Percentiles rank a stretch among this genome's conserved stretches.
These are phyloP conservation scores for Chrysosporium keratinophilum DNA, from an alignment of 2,329 filamentous ascomycete genomes.

Conservation along the genomic window DNA sequence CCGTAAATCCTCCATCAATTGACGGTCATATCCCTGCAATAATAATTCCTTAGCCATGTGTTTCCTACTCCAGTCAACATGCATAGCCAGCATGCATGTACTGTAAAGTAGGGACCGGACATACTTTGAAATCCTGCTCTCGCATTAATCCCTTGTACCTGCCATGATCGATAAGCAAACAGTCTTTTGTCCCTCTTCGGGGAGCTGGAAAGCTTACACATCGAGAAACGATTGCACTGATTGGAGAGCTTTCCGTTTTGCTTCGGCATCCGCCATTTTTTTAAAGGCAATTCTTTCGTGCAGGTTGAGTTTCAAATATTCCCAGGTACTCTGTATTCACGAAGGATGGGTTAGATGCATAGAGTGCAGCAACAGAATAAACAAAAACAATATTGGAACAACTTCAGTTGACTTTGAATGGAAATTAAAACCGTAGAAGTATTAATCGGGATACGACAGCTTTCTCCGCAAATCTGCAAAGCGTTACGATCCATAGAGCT, in stretches of 20 bases:
- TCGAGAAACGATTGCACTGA: slow-evolving; percentile 13
- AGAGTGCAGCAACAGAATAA: too few relatives aligned
- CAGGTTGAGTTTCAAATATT: neutral
- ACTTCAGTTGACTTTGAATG: too few relatives aligned
- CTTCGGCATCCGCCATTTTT: slow-evolving; percentile 14
- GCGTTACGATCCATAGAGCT: too few relatives aligned
- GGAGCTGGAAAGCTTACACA: slow-evolving; percentile 10
- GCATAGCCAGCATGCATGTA: neutral
- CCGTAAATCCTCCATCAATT: slow-evolving; percentile 20
- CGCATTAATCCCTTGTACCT: slow-evolving; percentile 15
- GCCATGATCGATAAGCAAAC: neutral
- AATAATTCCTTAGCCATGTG: neutral
- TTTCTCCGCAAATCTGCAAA: too few relatives aligned
- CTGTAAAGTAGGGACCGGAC: neutral
- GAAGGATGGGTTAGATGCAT: too few relatives aligned
- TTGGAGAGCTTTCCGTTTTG: slow-evolving; percentile 9
- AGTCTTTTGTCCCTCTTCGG: neutral
- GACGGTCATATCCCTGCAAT: slow-evolving; percentile 20
- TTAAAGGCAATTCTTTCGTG: neutral
- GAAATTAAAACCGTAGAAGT: too few relatives aligned
- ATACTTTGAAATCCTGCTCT: slow-evolving; percentile 16
- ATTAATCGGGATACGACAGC: too few relatives aligned
- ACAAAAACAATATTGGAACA: too few relatives aligned
- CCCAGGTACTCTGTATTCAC: too few relatives aligned
- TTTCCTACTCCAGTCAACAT: neutral